These are phyloP conservation scores for Gossypium ekmanianum DNA, from an alignment of 345 rosid genomes.

Conservation along the genomic window DNA sequence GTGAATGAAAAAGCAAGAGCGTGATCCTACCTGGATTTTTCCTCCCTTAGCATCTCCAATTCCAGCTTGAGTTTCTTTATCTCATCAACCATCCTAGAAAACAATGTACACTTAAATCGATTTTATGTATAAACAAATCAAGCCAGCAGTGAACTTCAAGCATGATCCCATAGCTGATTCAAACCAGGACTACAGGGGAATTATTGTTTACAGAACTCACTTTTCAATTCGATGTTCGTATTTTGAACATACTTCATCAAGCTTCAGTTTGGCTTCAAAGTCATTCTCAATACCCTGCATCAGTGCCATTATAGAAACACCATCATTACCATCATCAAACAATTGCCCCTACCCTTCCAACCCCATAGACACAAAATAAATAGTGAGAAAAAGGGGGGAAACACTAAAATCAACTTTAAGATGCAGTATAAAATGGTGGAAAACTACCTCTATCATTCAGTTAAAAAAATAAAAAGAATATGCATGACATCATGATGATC, in stretches of 20 bases:
- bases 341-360: background rate
- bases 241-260: conserved; percentile 61
- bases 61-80: conserved; percentile 55
- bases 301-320: conserved; percentile 42
- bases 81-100: conserved; percentile 64
- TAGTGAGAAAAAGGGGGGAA: background rate
- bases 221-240: conserved; percentile 76
- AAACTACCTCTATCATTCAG: background rate
- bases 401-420: background rate
- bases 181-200: background rate
- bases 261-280: conserved; percentile 76
- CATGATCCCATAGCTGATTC: background rate
- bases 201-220: conserved; percentile 40
- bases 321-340: background rate
- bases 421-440: background rate
- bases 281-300: conserved; percentile 89
- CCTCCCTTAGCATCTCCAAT: conserved; percentile 50
- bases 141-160: background rate
- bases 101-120: background rate
- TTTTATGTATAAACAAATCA: background rate
- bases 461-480: too few species aligned
- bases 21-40: conserved; percentile 43
- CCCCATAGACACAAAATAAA: conserved; percentile 6
- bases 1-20: background rate
- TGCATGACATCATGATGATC: background rate